Evolutionary conservation across 2,329 filamentous ascomycete species (phyloP), one percentile per base, ranked within the genome.

Genomic region (Paradendryphiella salina): DNA sequence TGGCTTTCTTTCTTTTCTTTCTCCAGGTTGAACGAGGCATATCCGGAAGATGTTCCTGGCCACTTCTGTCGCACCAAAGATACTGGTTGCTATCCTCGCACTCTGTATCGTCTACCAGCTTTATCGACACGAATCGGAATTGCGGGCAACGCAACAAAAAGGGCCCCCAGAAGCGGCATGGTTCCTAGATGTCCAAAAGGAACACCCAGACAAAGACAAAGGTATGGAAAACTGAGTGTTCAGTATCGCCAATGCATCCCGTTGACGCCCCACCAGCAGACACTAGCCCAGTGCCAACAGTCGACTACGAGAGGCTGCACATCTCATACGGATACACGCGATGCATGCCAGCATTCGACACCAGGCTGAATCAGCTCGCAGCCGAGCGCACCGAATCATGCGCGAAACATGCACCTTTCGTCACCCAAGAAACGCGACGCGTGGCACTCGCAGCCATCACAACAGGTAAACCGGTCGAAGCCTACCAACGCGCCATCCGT

Each of bases 401-500:
- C 43, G 32, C 51, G 11, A 54, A 46, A 3, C 52, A 56, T 28
- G 50, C 62, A 10, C 59, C 59, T 1, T 60, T 63, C 28, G 21
- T 43, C 13, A 26, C 38, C 1, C 20, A 49, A 29, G 50, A 54
- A 29, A 41, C 50, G 6, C 63, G 59, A 17, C 52, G 56, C 15
- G 40, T 50, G n/a, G 56, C 50, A 5, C 67, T 76, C 17, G 73
- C 71, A 14, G 73, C 72, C 17, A 71, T 73, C 35, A 75, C 71
- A 65, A 44, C 65, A 57, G 48, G 54, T 8, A 34, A 73, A 71
- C 35, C 60, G 65, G 46, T 65, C 67, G 46, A 53, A 29, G 56
- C 56, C 34, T 78, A 76, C 61, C 71, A 77, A 34, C 67, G 73
- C 17, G 75, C 75, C 0, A 62, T 79, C 5, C 63, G 64, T 4